Base-by-base conservation (phyloP, 345 rosid species). In the Streptanthus diversifolius region DNA sequence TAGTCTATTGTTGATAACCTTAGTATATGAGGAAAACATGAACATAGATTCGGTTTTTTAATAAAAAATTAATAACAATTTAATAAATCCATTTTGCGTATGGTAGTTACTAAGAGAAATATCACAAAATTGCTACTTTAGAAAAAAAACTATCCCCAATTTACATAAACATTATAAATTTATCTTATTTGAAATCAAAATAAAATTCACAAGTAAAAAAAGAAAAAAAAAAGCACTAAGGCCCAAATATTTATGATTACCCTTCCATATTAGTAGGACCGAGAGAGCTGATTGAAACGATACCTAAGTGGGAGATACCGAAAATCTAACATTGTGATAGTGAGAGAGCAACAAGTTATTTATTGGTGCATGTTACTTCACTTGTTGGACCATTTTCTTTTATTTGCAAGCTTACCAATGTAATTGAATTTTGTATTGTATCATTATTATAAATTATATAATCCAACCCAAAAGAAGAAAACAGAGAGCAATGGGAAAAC, bases 321-420 rank as follows among this genome's bases (percentile, higher is more conserved):
- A 66, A 49, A 22, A 74, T 66, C 68, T 32, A 37, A 48, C 22
- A 49, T 8, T 48, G 27, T 58, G 72, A 74, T 27, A 48, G 48
- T 35, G 72, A 66, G 67, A 57, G 67, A 47, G 35, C 44, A 58
- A 48, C 27, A 58, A 66, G 36, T 40, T 27, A 66, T 74, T 40
- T 11, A 51, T 15, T 40, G 78, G 73, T 66, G 78, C 72, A 66
- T 58, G 78, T 74, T 74, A 37, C 67, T 66, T 22, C 30, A 49
- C 47, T 41, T 11, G 51, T 2, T 30, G 78, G 78, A 74, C 73
- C 78, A 74, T 49, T 49, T 25, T 49, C 30, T 49, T 49, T 73
- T 22, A 44, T 43, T 55, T 22, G 65, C 65, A 72, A 63, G 48
- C 12, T 55, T 65, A 14, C 77, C 40, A 35, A 21, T 21, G 29